Conservation (phyloP, 805 yeast genomes). For the Metschnikowia sp. region DNA sequence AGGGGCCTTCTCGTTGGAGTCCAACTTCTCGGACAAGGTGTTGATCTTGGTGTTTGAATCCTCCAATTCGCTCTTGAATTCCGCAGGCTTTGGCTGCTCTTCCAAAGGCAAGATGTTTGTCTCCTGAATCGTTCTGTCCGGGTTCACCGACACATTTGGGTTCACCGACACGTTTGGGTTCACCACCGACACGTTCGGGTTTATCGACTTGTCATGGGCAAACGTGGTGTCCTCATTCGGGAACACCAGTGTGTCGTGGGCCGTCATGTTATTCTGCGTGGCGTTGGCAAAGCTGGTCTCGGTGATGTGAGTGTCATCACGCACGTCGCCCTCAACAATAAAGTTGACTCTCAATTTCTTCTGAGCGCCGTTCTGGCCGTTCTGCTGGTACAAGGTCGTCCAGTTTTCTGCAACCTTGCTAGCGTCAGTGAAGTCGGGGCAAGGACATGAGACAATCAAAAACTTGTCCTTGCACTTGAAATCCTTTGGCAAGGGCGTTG, state of each 20-base stretch:
- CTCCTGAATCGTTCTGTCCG: constrained; percentile 7
- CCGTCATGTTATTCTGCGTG: constrained; percentile 17
- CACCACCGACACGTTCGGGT: constrained; percentile 1
- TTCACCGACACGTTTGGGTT: constrained; percentile 7
- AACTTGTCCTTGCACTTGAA: constrained; percentile 89
- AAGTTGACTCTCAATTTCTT: constrained; percentile 68
- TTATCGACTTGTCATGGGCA: constrained; percentile 11
- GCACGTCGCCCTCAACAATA: constrained; percentile 28
- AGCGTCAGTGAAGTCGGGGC: constrained; percentile 56
- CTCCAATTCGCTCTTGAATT: constrained; percentile 30
- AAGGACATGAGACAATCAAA: constrained; percentile 80
- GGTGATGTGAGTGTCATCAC: constrained; percentile 17
- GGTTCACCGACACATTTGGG: not conserved
- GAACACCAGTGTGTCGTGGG: constrained; percentile 10
- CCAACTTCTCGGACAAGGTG: constrained; percentile 43
- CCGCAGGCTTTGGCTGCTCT: constrained; percentile 10
- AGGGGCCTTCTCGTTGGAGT: constrained; percentile 30
- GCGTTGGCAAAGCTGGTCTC: constrained; percentile 21
- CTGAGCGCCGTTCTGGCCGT: constrained; percentile 52
- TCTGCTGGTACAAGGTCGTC: constrained; percentile 65
- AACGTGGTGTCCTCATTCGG: constrained; percentile 14
- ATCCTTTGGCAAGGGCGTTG: constrained; percentile 69
- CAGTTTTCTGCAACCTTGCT: constrained; percentile 65
- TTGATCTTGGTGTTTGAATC: constrained; percentile 42
- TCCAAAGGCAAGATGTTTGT: constrained; percentile 7